Evolutionary conservation across 148 eudicot genomes (phyloP), one percentile per base, ranked within the genome.

Genomic region (Rhododendron ovatum): DNA sequence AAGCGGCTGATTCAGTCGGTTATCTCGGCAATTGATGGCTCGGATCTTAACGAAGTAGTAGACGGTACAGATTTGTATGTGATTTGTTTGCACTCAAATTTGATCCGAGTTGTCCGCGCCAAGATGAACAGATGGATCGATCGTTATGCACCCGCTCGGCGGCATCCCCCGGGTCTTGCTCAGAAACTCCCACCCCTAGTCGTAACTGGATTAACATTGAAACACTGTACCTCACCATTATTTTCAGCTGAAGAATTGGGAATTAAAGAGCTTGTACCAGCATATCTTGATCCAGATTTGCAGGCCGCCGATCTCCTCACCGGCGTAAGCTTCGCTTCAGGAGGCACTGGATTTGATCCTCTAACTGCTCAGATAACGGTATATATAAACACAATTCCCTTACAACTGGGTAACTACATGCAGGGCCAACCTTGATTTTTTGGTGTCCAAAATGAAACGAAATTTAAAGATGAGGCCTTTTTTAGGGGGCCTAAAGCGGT

Each of bases 241-340:
- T 24, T 35, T 65, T 45, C 81, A 82, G 88, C 82, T 39, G 81
- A 86, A 82, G 85, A 73, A 74, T 82, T 86, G 41, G 85, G 88
- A 82, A 41, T 86, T 37, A 86, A 86, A 61, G 85, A 86, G 78
- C 24, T 81, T 11, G 45, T 86, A 35, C 85, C 85, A 8, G 88
- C 88, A 14, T 86, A 86, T 74, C 37, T 86, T 53, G 88, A 86
- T 57, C 85, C 81, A 51, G 2, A 74, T 10, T 28, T 86, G 65
- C 73, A 78, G 53, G 51, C 87, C 1, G 14, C 87, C 8, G 96
- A 95, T 35, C 93, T 95, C 74, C 88, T 84, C 3, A 93, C 92
- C 0, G 98, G 98, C 0, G 95, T 95, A 18, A 94, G 95, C 87
- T 95, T 95, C 80, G 98, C 96, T 28, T 94, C 98, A 5, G 91